Conservation (phyloP, 495 filamentous ascomycete species). For the Platismatia glauca region DNA sequence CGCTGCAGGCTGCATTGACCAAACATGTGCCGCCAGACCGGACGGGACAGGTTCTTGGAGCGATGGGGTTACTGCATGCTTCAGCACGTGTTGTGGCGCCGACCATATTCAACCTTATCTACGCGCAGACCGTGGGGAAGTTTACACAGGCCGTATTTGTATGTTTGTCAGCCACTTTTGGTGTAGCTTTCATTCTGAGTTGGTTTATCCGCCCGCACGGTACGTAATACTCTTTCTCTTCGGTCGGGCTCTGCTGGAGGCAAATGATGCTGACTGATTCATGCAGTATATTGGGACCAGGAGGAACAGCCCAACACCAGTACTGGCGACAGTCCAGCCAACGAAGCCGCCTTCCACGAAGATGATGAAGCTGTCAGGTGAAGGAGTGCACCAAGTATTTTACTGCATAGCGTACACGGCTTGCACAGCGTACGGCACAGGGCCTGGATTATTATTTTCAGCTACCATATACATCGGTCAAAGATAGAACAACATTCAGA, state of each 20-base stretch:
- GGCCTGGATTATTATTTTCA: neutral
- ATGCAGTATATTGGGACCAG: conserved; percentile 11
- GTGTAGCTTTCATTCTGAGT: conserved; percentile 51
- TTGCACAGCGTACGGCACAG: neutral
- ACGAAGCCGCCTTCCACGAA: neutral
- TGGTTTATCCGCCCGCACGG: conserved; percentile 65
- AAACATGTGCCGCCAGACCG: conserved; percentile 80
- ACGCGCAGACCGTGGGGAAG: conserved; percentile 66
- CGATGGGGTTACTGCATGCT: conserved; percentile 76
- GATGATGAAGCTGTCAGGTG: neutral
- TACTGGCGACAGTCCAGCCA: neutral
- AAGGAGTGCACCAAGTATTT: neutral
- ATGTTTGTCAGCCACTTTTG: conserved; percentile 57
- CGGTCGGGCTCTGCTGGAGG: neutral
- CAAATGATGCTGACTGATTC: neutral
- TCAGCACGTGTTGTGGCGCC: conserved; percentile 71
- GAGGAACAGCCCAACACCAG: neutral
- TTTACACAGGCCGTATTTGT: conserved; percentile 80
- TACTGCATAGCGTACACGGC: neutral
- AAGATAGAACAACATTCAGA: neutral
- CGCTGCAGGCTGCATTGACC: conserved; percentile 70
- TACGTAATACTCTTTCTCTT: conserved; percentile 26
- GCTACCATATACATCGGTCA: neutral
- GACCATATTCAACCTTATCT: conserved; percentile 74
- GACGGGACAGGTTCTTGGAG: conserved; percentile 78